A percentile compares a stretch with the other conserved stretches of the same genome.
Conservation (phyloP, 2,329 filamentous ascomycete species). For the Fusarium tricinctum region DNA sequence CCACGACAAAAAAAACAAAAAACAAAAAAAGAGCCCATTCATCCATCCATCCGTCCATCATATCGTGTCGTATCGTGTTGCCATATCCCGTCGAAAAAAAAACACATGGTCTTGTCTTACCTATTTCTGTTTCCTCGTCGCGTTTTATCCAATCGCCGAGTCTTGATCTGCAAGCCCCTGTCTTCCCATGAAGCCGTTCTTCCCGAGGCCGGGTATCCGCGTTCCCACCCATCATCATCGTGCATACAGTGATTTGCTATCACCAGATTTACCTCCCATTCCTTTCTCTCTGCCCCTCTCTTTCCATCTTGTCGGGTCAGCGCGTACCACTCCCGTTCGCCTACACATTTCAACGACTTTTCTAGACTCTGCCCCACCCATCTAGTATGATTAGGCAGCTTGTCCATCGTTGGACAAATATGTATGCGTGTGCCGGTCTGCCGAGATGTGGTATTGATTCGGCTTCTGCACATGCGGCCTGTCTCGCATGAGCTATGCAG, state of each 20-base stretch:
- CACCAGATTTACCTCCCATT: constrained; percentile 13
- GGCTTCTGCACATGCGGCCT: constrained; percentile 25
- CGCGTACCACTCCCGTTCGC: constrained; percentile 11
- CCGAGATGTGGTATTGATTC: constrained; percentile 24
- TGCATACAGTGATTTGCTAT: constrained; percentile 39
- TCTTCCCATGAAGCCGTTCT: constrained; percentile 42
- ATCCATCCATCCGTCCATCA: constrained; percentile 14
- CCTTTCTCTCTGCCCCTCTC: constrained; percentile 24
- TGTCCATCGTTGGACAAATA: constrained; percentile 22
- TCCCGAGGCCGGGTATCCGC: constrained; percentile 42
- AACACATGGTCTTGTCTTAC: constrained; percentile 21
- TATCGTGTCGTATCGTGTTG: constrained; percentile 8
- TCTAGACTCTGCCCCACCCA: constrained; percentile 35
- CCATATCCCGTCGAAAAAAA: constrained; percentile 8
- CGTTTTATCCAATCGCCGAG: constrained; percentile 39
- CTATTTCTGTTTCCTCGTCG: constrained; percentile 18
- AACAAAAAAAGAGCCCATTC: constrained; percentile 3
- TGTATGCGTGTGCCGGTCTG: constrained; percentile 39
- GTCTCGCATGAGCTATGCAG: constrained; percentile 21
- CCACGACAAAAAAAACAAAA: constrained; percentile 11
- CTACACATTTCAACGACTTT: constrained; percentile 15
- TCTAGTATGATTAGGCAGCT: constrained; percentile 17
- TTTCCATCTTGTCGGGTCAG: constrained; percentile 16
- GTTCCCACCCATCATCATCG: constrained; percentile 39
- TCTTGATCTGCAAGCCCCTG: constrained; percentile 37